A percentile compares a stretch with the other conserved stretches of the same genome.
These are phyloP conservation scores for Phytophthora boehmeriae DNA, from an alignment of 352 stramenopile species.

Conservation along the genomic window DNA sequence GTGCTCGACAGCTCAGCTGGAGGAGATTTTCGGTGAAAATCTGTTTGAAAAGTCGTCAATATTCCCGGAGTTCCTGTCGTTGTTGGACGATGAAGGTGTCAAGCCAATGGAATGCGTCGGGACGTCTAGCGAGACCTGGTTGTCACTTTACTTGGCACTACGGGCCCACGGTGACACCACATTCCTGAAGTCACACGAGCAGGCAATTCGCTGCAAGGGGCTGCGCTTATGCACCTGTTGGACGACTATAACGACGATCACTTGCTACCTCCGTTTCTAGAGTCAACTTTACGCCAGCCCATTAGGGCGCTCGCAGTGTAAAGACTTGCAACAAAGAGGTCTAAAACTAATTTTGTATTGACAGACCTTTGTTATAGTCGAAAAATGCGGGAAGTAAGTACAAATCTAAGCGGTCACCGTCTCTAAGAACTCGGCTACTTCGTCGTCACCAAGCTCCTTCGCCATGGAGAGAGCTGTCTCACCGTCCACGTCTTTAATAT, in stretches of 20 bases:
- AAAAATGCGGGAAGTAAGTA: slow-evolving; percentile 22
- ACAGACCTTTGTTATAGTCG: neutral
- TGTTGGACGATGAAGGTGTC: slow-evolving; percentile 39
- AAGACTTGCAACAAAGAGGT: slow-evolving; percentile 4
- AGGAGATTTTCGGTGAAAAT: slow-evolving; percentile 42
- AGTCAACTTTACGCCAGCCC: slow-evolving; percentile 21
- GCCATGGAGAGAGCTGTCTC: slow-evolving; percentile 80
- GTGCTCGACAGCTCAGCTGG: slow-evolving; percentile 26
- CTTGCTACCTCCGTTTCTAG: slow-evolving; percentile 38
- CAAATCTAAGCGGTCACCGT: slow-evolving; percentile 35
- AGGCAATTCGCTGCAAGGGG: slow-evolving; percentile 25
- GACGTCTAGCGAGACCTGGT: slow-evolving; percentile 37
- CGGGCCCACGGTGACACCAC: slow-evolving; percentile 15
- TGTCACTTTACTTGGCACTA: slow-evolving; percentile 42
- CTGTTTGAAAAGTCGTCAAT: slow-evolving; percentile 37
- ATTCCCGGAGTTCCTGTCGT: slow-evolving; percentile 31
- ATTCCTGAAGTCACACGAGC: slow-evolving; percentile 29
- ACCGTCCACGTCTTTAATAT: slow-evolving; percentile 61
- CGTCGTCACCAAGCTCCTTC: slow-evolving; percentile 71
- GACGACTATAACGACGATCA: slow-evolving; percentile 41
- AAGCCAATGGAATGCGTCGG: slow-evolving; percentile 57
- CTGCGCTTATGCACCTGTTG: slow-evolving; percentile 30
- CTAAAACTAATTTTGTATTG: slow-evolving; percentile 9
- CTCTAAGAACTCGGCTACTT: slow-evolving; percentile 72
- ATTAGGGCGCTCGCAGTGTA: slow-evolving; percentile 19